phyloP scores from a whole-genome alignment of 192 early-diverging fungal genomes.

The Dissophora ornata region DNA sequence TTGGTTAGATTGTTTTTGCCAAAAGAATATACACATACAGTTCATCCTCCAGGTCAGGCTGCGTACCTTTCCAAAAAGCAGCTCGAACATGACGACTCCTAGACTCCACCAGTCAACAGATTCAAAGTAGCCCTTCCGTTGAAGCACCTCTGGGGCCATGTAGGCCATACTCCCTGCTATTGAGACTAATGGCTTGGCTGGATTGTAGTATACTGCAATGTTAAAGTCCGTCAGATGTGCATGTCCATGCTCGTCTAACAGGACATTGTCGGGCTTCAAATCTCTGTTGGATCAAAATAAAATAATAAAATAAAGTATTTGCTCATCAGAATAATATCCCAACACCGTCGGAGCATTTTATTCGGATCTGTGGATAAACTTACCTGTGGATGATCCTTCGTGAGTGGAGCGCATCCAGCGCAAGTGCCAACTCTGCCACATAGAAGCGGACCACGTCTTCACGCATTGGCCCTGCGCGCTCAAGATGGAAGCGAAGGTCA shows the following conservation, averaged over 20 bases:
- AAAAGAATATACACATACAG: no score
- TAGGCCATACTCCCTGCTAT: slow-evolving; percentile 89
- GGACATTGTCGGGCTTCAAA: slow-evolving; percentile 88
- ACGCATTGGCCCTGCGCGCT: slow-evolving; percentile 69
- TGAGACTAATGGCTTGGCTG: slow-evolving; percentile 72
- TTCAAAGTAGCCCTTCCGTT: slow-evolving; percentile 62
- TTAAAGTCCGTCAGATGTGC: slow-evolving; percentile 90
- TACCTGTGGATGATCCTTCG: slow-evolving; percentile 78
- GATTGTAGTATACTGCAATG: slow-evolving; percentile 79
- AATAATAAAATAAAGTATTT: not conserved
- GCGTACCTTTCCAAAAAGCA: slow-evolving; percentile 82
- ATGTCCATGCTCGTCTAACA: slow-evolving; percentile 81
- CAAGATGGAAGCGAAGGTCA: slow-evolving; percentile 90
- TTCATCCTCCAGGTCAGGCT: not conserved
- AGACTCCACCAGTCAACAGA: slow-evolving; percentile 87
- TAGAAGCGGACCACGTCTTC: slow-evolving; percentile 80
- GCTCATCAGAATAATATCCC: not conserved
- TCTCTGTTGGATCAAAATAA: slow-evolving; percentile 62
- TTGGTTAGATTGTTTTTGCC: no score
- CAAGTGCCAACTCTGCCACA: slow-evolving; percentile 75
- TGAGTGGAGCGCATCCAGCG: slow-evolving; percentile 75
- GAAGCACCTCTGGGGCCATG: slow-evolving; percentile 87
- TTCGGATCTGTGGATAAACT: no score
- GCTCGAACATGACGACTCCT: slow-evolving; percentile 82
- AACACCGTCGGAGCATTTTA: no score